These are phyloP conservation scores for Salmacisia buchloeana DNA, from an alignment of 1,284 basidiomycete species.

Conservation along the genomic window DNA sequence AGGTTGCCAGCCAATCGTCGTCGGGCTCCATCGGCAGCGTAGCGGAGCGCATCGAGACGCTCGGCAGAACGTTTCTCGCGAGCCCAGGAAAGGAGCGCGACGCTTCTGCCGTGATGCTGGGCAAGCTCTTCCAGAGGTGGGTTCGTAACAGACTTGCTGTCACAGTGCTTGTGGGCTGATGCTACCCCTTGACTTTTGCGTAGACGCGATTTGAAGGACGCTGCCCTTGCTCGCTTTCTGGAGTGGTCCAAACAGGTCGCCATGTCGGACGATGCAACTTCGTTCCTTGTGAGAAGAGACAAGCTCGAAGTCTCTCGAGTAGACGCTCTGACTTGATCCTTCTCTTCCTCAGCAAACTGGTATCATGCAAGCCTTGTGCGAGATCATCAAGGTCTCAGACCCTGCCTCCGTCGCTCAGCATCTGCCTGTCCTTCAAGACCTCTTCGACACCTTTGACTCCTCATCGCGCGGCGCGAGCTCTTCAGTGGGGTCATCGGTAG, in stretches of 20 bases:
- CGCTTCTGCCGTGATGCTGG: constrained; percentile 66
- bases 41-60: constrained; percentile 58
- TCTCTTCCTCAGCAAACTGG: constrained; percentile 64
- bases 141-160: constrained; percentile 57
- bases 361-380: constrained; percentile 66
- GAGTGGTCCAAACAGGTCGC: constrained; percentile 48
- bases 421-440: constrained; percentile 19
- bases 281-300: background rate
- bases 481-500: too few relatives aligned
- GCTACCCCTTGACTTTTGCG: constrained; percentile 7
- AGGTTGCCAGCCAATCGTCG: constrained; percentile 50
- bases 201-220: constrained; percentile 8
- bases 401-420: constrained; percentile 20
- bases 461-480: background rate
- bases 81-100: constrained; percentile 75
- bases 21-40: background rate
- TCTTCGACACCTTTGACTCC: constrained; percentile 35
- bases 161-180: constrained; percentile 55
- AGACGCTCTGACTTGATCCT: too few relatives aligned
- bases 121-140: constrained; percentile 71
- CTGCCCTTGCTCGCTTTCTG: constrained; percentile 8
- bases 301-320: too few relatives aligned
- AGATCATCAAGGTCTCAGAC: constrained; percentile 62
- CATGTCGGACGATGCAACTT: constrained; percentile 22
- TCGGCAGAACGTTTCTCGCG: constrained; percentile 62